phyloP scores from a whole-genome alignment of 169 alveolate species.

The Cryptosporidium bovis region DNA sequence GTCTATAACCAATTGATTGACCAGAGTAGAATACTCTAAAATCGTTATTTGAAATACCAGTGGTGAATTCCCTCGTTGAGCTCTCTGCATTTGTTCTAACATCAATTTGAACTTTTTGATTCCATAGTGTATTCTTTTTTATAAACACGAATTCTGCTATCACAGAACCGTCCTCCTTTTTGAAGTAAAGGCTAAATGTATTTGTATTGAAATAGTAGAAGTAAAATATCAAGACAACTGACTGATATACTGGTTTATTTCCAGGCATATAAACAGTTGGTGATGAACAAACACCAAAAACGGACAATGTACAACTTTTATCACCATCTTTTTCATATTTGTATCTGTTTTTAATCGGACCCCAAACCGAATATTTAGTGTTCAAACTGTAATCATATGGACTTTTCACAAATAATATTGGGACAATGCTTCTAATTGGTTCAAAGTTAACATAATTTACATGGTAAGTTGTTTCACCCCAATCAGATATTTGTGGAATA shows the following conservation, averaged over 20 bases:
- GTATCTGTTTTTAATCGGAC: background rate
- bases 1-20: conserved; percentile 7
- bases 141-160: conserved; percentile 39
- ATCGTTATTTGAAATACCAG: background rate
- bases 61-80: background rate
- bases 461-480: conserved; percentile 24
- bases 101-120: background rate
- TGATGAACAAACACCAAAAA: conserved; percentile 49
- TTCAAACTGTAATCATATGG: conserved; percentile 29
- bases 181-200: conserved; percentile 9
- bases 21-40: conserved; percentile 7
- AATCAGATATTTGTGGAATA: conserved; percentile 15
- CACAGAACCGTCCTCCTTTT: conserved; percentile 32
- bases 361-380: conserved; percentile 6
- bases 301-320: conserved; percentile 36
- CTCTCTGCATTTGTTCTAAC: conserved; percentile 8
- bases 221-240: conserved; percentile 1
- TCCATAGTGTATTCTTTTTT: conserved; percentile 17
- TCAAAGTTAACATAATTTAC: background rate
- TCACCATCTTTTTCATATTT: conserved; percentile 2
- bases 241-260: conserved; percentile 38
- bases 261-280: conserved; percentile 55
- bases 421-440: conserved; percentile 45
- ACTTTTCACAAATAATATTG: conserved; percentile 32
- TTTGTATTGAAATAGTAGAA: conserved; percentile 27